A percentile compares a stretch with the other conserved stretches of the same genome.
phyloP scores from a whole-genome alignment of 2,329 filamentous ascomycete genomes.

The Dactylellina drechsleri region DNA sequence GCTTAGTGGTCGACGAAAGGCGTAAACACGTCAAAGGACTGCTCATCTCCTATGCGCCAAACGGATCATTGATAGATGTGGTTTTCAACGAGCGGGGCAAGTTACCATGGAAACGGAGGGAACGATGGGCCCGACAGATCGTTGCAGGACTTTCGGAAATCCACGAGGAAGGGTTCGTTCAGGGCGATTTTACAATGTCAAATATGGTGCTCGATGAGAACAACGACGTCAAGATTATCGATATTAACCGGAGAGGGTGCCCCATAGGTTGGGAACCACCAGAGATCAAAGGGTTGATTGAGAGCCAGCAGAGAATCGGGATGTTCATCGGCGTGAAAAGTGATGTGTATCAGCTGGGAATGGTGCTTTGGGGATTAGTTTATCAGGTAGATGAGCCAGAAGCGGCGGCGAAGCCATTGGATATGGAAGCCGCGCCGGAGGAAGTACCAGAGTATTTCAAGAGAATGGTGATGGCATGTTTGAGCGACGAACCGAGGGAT shows the following conservation, averaged over 20 bases:
- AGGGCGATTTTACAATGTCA: slow-evolving; percentile 95
- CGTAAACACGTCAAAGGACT: slow-evolving; percentile 82
- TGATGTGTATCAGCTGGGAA: slow-evolving; percentile 93
- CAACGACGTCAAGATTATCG: slow-evolving; percentile 93
- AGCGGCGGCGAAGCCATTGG: slow-evolving; percentile 75
- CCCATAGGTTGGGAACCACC: slow-evolving; percentile 98
- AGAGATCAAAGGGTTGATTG: slow-evolving; percentile 84
- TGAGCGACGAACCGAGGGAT: slow-evolving; percentile 77
- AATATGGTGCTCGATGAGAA: slow-evolving; percentile 92
- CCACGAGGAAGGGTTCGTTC: slow-evolving; percentile 94
- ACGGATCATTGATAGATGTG: slow-evolving; percentile 88
- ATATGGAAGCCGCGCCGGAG: slow-evolving; percentile 67
- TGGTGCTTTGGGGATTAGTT: slow-evolving; percentile 94
- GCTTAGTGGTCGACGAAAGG: slow-evolving; percentile 83
- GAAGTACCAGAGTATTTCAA: slow-evolving; percentile 83
- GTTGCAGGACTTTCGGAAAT: slow-evolving; percentile 89
- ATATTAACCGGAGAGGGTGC: slow-evolving; percentile 97
- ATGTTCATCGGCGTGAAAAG: slow-evolving; percentile 99
- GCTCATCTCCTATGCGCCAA: slow-evolving; percentile 85
- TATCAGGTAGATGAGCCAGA: slow-evolving; percentile 91
- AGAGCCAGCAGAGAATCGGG: slow-evolving; percentile 86
- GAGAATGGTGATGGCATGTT: slow-evolving; percentile 77
- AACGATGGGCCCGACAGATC: slow-evolving; percentile 91
- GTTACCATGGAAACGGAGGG: slow-evolving; percentile 76
- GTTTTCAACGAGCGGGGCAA: slow-evolving; percentile 76